Conservation (phyloP, 805 yeast genomes). For the Yarrowia keelungensis region DNA sequence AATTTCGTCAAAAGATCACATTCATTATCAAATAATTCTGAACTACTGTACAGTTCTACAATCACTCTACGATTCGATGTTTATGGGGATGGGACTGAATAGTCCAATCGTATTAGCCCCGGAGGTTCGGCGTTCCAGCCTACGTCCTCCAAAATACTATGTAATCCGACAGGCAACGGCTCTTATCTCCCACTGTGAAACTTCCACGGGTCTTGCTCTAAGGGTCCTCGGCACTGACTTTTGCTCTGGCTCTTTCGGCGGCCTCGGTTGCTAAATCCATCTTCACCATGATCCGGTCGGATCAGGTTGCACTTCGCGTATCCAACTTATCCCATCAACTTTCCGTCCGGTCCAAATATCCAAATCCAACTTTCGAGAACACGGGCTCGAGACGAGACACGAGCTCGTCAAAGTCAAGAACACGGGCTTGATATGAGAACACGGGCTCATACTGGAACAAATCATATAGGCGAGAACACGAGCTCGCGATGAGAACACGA, state of each 20-base stretch:
- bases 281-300: constrained; percentile 15
- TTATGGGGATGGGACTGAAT: constrained; percentile 37
- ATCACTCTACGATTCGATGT: constrained; percentile 1
- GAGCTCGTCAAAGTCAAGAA: constrained; percentile 12
- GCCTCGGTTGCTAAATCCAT: constrained; percentile 25
- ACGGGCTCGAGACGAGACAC: constrained; percentile 22
- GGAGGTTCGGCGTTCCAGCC: constrained; percentile 39
- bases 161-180: constrained; percentile 37
- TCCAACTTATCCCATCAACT: constrained; percentile 33
- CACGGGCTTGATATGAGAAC: constrained; percentile 30
- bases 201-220: constrained; percentile 28
- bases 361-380: constrained; percentile 20
- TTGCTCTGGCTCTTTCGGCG: constrained; percentile 29
- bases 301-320: constrained; percentile 29
- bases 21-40: no score
- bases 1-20: neutral
- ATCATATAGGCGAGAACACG: constrained; percentile 21
- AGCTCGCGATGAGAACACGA: constrained; percentile 27
- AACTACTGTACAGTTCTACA: neutral
- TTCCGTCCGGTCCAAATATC: constrained; percentile 26
- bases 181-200: constrained; percentile 25
- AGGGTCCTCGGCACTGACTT: constrained; percentile 16
- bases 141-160: constrained; percentile 38
- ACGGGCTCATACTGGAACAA: constrained; percentile 20
- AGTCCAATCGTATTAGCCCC: constrained; percentile 39